phyloP scores from a whole-genome alignment of 108 stramenopile species.

The Bacterosira constricta region DNA sequence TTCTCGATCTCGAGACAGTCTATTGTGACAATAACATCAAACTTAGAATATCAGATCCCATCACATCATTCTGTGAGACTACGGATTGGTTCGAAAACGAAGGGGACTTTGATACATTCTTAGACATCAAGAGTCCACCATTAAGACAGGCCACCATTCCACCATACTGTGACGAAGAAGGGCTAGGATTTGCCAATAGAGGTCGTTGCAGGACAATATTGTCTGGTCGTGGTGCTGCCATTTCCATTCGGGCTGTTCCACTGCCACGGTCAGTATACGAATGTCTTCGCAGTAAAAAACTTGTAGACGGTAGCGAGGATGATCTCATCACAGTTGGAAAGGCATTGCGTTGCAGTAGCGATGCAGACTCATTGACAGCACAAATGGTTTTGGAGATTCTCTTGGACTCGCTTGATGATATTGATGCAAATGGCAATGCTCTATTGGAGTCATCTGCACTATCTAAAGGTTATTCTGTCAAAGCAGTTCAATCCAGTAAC shows the following conservation, averaged over 20 bases:
- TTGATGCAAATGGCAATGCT: conserved; percentile 53
- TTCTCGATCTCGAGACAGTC: conserved; percentile 74
- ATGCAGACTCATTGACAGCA: conserved; percentile 30
- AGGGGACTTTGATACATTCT: conserved; percentile 62
- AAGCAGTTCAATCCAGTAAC: conserved; percentile 44
- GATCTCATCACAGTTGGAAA: conserved; percentile 60
- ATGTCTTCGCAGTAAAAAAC: conserved; percentile 45
- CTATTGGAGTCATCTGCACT: conserved; percentile 43
- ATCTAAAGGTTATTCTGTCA: conserved; percentile 22
- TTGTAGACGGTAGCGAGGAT: conserved; percentile 53
- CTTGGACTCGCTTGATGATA: conserved; percentile 25
- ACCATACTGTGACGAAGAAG: conserved; percentile 89
- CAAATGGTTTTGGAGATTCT: conserved; percentile 49
- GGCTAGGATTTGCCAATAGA: conserved; percentile 57
- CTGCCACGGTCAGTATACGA: conserved; percentile 53
- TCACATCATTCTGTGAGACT: conserved; percentile 87
- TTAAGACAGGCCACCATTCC: conserved; percentile 79
- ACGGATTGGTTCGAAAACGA: conserved; percentile 84
- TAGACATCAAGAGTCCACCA: conserved; percentile 42
- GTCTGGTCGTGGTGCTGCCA: conserved; percentile 73
- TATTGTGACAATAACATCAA: conserved; percentile 73
- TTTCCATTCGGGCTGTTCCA: conserved; percentile 74
- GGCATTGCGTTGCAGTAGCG: conserved; percentile 56
- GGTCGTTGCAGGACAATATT: conserved; percentile 75
- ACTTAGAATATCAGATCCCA: conserved; percentile 83